Evolutionary conservation across 495 filamentous ascomycete species (phyloP).

Genomic region (Lindgomyces ingoldianus): DNA sequence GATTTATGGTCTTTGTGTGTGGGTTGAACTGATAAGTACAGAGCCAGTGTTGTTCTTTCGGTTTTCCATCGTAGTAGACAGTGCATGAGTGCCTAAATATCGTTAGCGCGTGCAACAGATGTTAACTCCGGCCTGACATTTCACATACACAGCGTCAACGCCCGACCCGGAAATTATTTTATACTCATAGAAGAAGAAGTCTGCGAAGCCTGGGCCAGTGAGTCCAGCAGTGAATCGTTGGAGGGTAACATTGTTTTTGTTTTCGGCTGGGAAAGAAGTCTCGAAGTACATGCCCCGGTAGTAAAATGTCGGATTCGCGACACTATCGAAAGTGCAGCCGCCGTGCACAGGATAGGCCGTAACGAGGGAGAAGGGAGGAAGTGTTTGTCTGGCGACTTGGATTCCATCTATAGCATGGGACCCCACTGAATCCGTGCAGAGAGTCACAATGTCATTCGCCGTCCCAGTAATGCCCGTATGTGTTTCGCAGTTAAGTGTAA

Average conservation of each 20-base stretch:
- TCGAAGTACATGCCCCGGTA: neutral
- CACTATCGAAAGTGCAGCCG: slow-evolving; percentile 11
- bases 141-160: slow-evolving; percentile 3
- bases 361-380: slow-evolving; percentile 2
- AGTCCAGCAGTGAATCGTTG: neutral
- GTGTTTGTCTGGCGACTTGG: neutral
- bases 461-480: slow-evolving; percentile 3
- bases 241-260: neutral
- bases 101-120: neutral
- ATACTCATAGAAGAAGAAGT: slow-evolving; percentile 3
- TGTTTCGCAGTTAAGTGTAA: neutral
- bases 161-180: slow-evolving; percentile 4
- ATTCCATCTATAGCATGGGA: slow-evolving; percentile 1
- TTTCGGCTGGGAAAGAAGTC: slow-evolving; percentile 1
- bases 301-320: slow-evolving; percentile 13
- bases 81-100: neutral
- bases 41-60: neutral
- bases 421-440: neutral
- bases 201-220: neutral
- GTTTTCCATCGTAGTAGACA: neutral
- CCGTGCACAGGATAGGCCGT: slow-evolving; percentile 5
- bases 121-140: neutral
- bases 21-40: slow-evolving; percentile 10
- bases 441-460: slow-evolving; percentile 7
- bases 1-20: slow-evolving; percentile 1